Evolutionary conservation across 257 asterid genomes (phyloP).

Genomic region (Ocimum tenuiflorum): DNA sequence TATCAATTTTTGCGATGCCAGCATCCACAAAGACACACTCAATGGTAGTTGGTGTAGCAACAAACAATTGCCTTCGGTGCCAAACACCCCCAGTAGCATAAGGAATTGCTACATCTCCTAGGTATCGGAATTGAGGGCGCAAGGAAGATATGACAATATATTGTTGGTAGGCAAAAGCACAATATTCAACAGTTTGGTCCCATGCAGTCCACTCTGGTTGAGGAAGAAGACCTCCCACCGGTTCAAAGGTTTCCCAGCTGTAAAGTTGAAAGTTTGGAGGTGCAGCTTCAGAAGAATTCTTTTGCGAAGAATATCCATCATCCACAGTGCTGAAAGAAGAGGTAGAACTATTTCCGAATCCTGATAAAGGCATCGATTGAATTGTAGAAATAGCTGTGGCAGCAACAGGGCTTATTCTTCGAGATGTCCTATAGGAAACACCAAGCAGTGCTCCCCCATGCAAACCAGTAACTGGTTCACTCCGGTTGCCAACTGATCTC

Average conservation of each 20-base stretch:
- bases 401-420: slow-evolving; percentile 72
- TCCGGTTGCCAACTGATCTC: slow-evolving; percentile 94
- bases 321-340: slow-evolving; percentile 74
- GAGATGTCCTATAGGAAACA: slow-evolving; percentile 87
- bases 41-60: slow-evolving; percentile 90
- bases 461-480: slow-evolving; percentile 80
- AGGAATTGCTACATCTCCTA: slow-evolving; percentile 97
- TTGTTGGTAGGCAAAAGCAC: slow-evolving; percentile 89
- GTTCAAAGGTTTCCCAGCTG: slow-evolving; percentile 98
- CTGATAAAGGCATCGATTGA: slow-evolving; percentile 90
- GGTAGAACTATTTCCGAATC: slow-evolving; percentile 48
- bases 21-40: slow-evolving; percentile 98
- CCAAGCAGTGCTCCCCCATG: slow-evolving; percentile 97
- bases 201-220: slow-evolving; percentile 99
- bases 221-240: slow-evolving; percentile 96
- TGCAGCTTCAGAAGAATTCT: slow-evolving; percentile 59
- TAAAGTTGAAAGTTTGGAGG: slow-evolving; percentile 81
- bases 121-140: slow-evolving; percentile 93
- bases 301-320: slow-evolving; percentile 67
- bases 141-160: slow-evolving; percentile 84
- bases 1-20: slow-evolving; percentile 69
- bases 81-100: slow-evolving; percentile 95
- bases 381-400: slow-evolving; percentile 79
- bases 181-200: slow-evolving; percentile 98
- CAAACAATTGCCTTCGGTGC: slow-evolving; percentile 96